phyloP scores from a whole-genome alignment of 2,329 filamentous ascomycete genomes.

The Aureobasidium pullulans region DNA sequence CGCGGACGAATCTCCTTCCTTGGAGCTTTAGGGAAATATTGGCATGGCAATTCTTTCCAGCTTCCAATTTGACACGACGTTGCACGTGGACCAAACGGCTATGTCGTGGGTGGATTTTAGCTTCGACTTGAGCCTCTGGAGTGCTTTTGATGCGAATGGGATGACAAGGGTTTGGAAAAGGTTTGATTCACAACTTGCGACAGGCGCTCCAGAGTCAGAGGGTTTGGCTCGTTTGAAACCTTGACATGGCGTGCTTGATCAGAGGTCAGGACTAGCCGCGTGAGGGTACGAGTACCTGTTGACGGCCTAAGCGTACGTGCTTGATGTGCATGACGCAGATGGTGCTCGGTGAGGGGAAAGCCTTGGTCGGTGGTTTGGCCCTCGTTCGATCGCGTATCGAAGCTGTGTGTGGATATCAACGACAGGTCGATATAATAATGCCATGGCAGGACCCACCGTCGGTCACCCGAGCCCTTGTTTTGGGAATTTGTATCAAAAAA shows the following conservation, averaged over 20 bases:
- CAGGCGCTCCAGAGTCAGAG: not conserved
- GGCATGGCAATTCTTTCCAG: not conserved
- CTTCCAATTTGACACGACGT: conserved; percentile 1
- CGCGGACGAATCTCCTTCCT: not conserved
- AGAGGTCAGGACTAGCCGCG: not conserved
- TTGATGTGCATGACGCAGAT: conserved; percentile 8
- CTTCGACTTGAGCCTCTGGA: conserved; percentile 7
- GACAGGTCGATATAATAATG: conserved; percentile 9
- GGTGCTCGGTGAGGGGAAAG: conserved; percentile 1
- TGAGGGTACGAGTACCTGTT: not conserved
- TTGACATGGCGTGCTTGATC: conserved; percentile 10
- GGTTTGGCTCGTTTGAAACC: conserved; percentile 5
- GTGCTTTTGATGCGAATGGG: conserved; percentile 6
- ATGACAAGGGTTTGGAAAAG: not conserved
- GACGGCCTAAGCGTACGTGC: conserved; percentile 4
- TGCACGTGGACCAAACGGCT: conserved; percentile 4
- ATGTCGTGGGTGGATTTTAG: conserved; percentile 9
- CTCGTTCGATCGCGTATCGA: conserved; percentile 5
- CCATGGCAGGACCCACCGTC: conserved; percentile 9
- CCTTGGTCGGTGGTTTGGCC: conserved; percentile 1
- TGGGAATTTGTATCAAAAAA: not conserved
- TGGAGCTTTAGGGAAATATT: not conserved
- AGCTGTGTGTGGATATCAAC: not conserved
- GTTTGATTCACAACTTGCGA: conserved; percentile 5
- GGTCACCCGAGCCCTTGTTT: not conserved